phyloP scores from a whole-genome alignment of 495 filamentous ascomycete genomes.

The Jackrogersella multiformis region DNA sequence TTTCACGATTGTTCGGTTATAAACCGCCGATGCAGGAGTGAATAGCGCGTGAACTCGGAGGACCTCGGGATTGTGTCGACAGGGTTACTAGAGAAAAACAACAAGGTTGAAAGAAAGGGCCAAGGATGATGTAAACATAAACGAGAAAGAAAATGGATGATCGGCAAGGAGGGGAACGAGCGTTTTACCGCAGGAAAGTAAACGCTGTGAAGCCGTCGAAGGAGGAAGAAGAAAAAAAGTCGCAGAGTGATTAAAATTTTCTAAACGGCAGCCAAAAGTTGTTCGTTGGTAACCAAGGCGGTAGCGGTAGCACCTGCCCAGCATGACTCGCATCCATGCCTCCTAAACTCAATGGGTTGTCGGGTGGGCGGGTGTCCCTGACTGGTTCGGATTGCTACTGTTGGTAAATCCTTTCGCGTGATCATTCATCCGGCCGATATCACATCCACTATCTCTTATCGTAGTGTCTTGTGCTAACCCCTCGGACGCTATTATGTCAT shows the following conservation, averaged over 20 bases:
- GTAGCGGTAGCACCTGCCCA: slow-evolving; percentile 15
- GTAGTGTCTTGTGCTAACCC: not conserved
- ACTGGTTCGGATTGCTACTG: slow-evolving; percentile 26
- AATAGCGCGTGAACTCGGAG: slow-evolving; percentile 25
- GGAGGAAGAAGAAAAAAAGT: slow-evolving; percentile 21
- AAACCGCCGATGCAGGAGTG: slow-evolving; percentile 31
- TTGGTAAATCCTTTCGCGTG: slow-evolving; percentile 29
- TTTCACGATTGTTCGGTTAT: slow-evolving; percentile 32
- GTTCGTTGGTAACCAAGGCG: slow-evolving; percentile 6
- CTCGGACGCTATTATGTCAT: not conserved
- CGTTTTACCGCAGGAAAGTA: not conserved
- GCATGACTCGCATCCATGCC: slow-evolving; percentile 34
- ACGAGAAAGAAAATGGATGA: slow-evolving; percentile 6
- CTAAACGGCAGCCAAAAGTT: slow-evolving; percentile 24
- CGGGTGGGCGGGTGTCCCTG: slow-evolving; percentile 13
- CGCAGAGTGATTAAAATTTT: slow-evolving; percentile 42
- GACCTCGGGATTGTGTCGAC: slow-evolving; percentile 18
- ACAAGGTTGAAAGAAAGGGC: slow-evolving; percentile 16
- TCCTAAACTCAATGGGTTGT: slow-evolving; percentile 12
- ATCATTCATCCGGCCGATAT: slow-evolving; percentile 31
- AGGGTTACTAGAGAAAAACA: slow-evolving; percentile 23
- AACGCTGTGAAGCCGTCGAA: not conserved
- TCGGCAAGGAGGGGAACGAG: slow-evolving; percentile 2
- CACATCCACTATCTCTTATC: slow-evolving; percentile 19
- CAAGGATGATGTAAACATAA: slow-evolving; percentile 14